Evolutionary conservation across 306 rosid species (phyloP).

Genomic region (Pyrus betulifolia): DNA sequence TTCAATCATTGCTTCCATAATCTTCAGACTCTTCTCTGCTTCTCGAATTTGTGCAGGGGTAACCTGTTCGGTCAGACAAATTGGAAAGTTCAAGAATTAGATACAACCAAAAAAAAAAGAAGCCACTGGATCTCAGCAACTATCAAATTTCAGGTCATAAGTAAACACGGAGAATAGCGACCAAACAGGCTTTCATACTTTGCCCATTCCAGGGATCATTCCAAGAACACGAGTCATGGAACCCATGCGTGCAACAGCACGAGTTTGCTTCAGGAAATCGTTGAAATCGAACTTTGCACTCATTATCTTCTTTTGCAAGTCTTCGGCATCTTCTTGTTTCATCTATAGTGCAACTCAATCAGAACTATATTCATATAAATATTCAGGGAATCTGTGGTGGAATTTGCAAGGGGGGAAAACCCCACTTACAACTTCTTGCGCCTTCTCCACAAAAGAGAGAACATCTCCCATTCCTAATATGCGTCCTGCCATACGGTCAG

Average conservation of each 20-base stretch:
- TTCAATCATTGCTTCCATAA: conserved; percentile 96
- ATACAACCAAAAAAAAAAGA: not conserved
- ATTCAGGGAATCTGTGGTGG: not conserved
- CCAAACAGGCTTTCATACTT: conserved; percentile 44
- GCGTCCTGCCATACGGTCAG: conserved; percentile 98
- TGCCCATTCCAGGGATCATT: conserved; percentile 99
- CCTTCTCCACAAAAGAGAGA: conserved; percentile 96
- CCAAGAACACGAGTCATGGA: conserved; percentile 96
- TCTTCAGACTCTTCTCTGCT: conserved; percentile 81
- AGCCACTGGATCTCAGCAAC: not conserved
- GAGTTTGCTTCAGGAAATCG: conserved; percentile 96
- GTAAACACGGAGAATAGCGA: conserved; percentile 1
- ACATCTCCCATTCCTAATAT: conserved; percentile 99
- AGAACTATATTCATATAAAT: not conserved
- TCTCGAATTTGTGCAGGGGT: conserved; percentile 98
- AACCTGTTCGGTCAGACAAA: conserved; percentile 42
- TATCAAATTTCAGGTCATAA: not conserved
- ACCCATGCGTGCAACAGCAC: conserved; percentile 92
- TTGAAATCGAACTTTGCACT: conserved; percentile 95
- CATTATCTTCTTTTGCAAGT: conserved; percentile 95
- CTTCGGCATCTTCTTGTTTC: conserved; percentile 97
- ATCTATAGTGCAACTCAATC: conserved; percentile 40
- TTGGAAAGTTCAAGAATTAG: not conserved
- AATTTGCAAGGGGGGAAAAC: not conserved
- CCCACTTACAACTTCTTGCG: conserved; percentile 88